Evolutionary conservation across 169 alveolate genomes (phyloP).

Genomic region (Eimeria maxima): DNA sequence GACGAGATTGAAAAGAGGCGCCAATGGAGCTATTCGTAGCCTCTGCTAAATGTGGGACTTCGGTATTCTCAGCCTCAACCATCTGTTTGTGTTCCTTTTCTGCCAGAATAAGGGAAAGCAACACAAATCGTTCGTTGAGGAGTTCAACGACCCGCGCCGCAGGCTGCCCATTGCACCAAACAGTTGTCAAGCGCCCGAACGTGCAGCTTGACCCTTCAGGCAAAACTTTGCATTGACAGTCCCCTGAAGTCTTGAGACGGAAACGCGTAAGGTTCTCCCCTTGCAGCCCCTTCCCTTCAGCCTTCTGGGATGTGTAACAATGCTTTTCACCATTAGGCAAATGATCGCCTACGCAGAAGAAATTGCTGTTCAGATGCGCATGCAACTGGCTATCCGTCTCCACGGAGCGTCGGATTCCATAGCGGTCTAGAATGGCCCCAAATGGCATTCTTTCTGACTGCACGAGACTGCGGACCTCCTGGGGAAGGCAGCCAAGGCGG

Average conservation of each 20-base stretch:
- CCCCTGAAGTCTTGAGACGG: not conserved
- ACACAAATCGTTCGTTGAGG: not conserved
- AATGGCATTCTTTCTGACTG: constrained; percentile 2
- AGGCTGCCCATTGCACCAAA: constrained; percentile 54
- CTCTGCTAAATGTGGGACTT: not conserved
- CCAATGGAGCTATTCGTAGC: not conserved
- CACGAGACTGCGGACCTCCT: constrained; percentile 9
- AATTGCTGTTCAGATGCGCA: not conserved
- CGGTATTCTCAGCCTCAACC: not conserved
- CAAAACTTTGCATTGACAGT: constrained; percentile 14
- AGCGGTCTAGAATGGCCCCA: constrained; percentile 58
- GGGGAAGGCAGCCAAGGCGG: not conserved
- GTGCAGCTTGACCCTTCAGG: constrained; percentile 27
- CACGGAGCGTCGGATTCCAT: constrained; percentile 45
- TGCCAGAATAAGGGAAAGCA: constrained; percentile 1
- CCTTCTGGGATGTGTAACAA: not conserved
- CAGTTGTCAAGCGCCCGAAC: constrained; percentile 44
- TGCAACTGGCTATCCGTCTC: constrained; percentile 54
- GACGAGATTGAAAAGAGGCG: not conserved
- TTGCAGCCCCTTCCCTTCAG: not conserved
- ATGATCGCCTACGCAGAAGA: not conserved
- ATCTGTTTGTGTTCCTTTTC: not conserved
- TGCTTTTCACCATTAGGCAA: not conserved
- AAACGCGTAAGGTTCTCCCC: not conserved
- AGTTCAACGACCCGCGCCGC: constrained; percentile 62